Evolutionary conservation across 1,284 basidiomycete genomes (phyloP).

Genomic region (Trichosporon ovoides): DNA sequence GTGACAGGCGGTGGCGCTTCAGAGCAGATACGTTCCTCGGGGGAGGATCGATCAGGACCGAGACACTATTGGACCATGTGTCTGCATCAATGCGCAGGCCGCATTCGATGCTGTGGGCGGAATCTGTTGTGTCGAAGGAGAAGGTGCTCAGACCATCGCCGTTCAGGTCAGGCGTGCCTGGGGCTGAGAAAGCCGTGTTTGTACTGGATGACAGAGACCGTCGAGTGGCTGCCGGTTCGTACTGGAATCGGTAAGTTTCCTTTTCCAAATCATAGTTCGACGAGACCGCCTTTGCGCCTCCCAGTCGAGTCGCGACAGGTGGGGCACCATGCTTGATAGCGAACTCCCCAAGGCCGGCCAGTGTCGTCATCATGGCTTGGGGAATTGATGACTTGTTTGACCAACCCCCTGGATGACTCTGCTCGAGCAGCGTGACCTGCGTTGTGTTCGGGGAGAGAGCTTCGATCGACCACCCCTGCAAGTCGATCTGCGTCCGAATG

Average conservation of each 20-base stretch:
- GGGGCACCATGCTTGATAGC: constrained; percentile 93
- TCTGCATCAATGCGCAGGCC: constrained; percentile 92
- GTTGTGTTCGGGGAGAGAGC: constrained; percentile 92
- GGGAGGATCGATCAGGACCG: constrained; percentile 90
- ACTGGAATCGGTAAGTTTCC: constrained; percentile 75
- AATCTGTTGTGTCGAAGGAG: constrained; percentile 1
- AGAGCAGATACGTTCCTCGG: constrained; percentile 79
- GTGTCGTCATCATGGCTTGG: constrained; percentile 76
- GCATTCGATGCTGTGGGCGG: constrained; percentile 62
- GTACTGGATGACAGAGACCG: constrained; percentile 49
- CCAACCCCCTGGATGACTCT: constrained; percentile 97
- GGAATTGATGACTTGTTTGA: constrained; percentile 91
- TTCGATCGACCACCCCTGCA: constrained; percentile 97
- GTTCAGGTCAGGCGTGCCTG: not conserved
- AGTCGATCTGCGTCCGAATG: constrained; percentile 89
- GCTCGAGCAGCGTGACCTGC: constrained; percentile 87
- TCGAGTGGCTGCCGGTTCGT: constrained; percentile 63
- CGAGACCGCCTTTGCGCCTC: constrained; percentile 68
- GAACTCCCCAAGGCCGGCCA: constrained; percentile 88
- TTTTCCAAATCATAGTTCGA: constrained; percentile 84
- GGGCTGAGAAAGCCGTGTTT: constrained; percentile 32
- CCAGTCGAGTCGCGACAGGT: constrained; percentile 75
- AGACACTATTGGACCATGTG: constrained; percentile 79
- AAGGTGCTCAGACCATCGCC: not conserved
- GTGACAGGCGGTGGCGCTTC: constrained; percentile 77